Conservation (phyloP, 2,329 filamentous ascomycete genomes). For the Neonectria ditissima region DNA sequence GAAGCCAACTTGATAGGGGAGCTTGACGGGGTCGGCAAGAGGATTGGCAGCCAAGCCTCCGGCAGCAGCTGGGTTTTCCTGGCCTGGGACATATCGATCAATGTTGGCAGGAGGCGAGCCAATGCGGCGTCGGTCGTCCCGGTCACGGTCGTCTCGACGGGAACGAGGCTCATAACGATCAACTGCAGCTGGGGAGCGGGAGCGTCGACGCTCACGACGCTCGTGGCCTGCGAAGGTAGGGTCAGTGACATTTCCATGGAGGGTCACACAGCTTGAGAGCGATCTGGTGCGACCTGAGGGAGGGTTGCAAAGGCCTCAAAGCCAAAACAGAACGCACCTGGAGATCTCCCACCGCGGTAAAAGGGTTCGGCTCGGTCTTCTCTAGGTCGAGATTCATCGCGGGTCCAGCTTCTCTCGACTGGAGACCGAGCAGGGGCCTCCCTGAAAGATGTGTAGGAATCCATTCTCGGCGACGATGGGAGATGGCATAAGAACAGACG, state of each 20-base stretch:
- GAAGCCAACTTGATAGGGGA: slow-evolving; percentile 85
- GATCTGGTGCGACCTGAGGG: slow-evolving; percentile 1
- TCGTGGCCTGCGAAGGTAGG: slow-evolving; percentile 61
- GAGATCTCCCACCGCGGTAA: slow-evolving; percentile 75
- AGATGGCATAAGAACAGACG: slow-evolving; percentile 30
- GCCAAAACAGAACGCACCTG: slow-evolving; percentile 66
- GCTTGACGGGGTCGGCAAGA: slow-evolving; percentile 76
- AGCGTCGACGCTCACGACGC: slow-evolving; percentile 71
- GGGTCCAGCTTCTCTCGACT: slow-evolving; percentile 64
- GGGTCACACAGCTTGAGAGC: slow-evolving; percentile 8
- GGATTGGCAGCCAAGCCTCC: slow-evolving; percentile 67
- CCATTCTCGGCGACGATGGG: slow-evolving; percentile 55
- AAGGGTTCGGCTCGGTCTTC: slow-evolving; percentile 68
- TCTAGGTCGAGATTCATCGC: slow-evolving; percentile 64
- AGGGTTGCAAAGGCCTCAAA: not conserved
- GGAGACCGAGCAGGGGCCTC: slow-evolving; percentile 66
- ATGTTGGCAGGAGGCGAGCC: slow-evolving; percentile 77
- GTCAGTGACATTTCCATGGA: slow-evolving; percentile 5
- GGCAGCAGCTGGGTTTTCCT: slow-evolving; percentile 63
- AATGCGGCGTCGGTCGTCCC: slow-evolving; percentile 73
- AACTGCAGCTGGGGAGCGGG: slow-evolving; percentile 77
- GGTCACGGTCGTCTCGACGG: slow-evolving; percentile 74
- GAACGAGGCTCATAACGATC: slow-evolving; percentile 81
- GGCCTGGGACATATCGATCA: slow-evolving; percentile 85
- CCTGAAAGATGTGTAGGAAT: slow-evolving; percentile 66